Conservation (phyloP, 306 rosid species). For the Coriaria nepalensis region DNA sequence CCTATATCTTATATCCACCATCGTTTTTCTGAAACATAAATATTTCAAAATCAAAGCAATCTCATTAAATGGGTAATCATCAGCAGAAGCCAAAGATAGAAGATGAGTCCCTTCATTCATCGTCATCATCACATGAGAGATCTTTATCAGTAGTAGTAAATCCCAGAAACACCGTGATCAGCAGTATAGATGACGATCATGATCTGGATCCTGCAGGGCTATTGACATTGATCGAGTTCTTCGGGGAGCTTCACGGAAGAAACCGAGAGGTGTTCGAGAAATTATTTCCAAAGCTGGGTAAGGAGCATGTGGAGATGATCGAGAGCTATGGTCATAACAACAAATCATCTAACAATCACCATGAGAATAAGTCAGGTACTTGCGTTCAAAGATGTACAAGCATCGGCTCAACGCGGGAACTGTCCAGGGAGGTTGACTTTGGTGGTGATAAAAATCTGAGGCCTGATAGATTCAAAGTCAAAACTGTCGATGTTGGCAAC, state of each 20-base stretch:
- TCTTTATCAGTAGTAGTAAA: too few relatives aligned
- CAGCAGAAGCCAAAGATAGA: too few relatives aligned
- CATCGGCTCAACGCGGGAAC: neutral
- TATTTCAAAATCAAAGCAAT: too few relatives aligned
- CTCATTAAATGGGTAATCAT: too few relatives aligned
- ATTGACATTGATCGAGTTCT: neutral
- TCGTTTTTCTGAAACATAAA: too few relatives aligned
- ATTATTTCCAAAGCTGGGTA: neutral
- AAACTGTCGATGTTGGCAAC: neutral
- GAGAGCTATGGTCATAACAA: neutral
- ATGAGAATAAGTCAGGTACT: neutral
- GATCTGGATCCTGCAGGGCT: too few relatives aligned
- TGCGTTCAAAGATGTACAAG: too few relatives aligned
- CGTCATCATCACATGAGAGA: too few relatives aligned
- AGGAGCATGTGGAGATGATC: neutral
- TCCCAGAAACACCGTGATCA: too few relatives aligned
- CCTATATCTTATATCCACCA: too few relatives aligned
- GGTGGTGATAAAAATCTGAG: neutral
- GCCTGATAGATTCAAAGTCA: neutral
- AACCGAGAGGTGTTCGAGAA: neutral
- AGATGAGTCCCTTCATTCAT: too few relatives aligned
- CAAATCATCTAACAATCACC: neutral
- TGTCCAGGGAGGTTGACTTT: neutral
- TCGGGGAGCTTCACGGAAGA: neutral
- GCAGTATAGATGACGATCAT: too few relatives aligned